Base-by-base conservation (phyloP, 805 yeast species). In the Spathaspora sp. region DNA sequence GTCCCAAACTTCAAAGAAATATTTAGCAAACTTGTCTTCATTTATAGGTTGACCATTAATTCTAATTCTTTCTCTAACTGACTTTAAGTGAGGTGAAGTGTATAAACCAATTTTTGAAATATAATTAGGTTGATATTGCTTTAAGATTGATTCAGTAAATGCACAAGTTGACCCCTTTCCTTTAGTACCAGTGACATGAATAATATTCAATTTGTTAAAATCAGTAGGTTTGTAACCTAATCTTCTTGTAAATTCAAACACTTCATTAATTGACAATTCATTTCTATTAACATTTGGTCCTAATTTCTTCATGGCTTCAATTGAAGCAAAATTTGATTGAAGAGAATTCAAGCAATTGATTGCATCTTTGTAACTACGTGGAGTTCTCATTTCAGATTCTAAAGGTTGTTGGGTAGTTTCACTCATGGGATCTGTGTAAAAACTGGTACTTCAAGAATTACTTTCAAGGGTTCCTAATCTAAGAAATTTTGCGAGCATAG, bases 81-180 rank as follows among this genome's bases (percentile, higher is more conserved):
- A 82, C 68, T 87, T 90, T 67, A 94, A 78, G 69, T 94, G 99
- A 1, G 99, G 99, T 1, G 97, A 89, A 1, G 98, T 92, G 65
- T 89, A 94, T n/a, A 94, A 76, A 0, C 99, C 99, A 48, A 92
- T 79, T 66, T 89, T 89, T 17, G 68, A 65, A 50, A 86, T 70
- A 29, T 65, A 59, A 12, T 60, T 23, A 12, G 17, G 28, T 46
- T 35, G 40, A 60, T 89, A 89, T 63, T 89, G 89, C 7, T 69
- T 62, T 54, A 96, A 68, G 40, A 96, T 89, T 2, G 94, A 83
- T 60, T 89, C 88, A 2, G 91, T 82, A 64, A 94, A 94, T 0
- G 99, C 97, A 68, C 97, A 93, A 0, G 98, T 93, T 0, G 97
- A 91, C 1, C 99, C 99, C 70, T 94, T 94, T 12, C 99, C 99